phyloP scores from a whole-genome alignment of 306 rosid species.

The Ormosia emarginata region DNA sequence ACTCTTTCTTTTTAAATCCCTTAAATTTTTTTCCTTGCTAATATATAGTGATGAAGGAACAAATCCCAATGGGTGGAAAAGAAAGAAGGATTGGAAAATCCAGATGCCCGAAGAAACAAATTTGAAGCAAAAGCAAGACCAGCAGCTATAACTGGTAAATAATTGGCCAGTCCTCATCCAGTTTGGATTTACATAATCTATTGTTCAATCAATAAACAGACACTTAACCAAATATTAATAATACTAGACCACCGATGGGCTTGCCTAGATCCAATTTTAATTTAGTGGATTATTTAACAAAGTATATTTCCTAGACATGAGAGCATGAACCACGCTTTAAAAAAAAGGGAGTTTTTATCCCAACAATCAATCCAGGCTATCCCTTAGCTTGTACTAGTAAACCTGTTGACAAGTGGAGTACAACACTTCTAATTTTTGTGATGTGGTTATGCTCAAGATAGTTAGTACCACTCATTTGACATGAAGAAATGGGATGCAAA shows the following conservation, averaged over 20 bases:
- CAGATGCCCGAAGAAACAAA: not conserved
- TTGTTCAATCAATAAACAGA: not conserved
- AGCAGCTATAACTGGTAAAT: not conserved
- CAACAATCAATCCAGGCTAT: not conserved
- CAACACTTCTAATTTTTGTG: not conserved
- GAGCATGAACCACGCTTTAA: not conserved
- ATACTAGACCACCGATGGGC: not conserved
- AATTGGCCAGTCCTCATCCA: not conserved
- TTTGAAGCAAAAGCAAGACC: not conserved
- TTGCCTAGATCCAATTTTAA: not conserved
- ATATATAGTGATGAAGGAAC: too few species aligned
- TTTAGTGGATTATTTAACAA: not conserved
- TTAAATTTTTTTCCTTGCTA: too few species aligned
- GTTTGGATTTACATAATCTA: not conserved
- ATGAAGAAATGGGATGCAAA: not conserved
- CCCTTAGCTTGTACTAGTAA: not conserved
- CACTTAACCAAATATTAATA: not conserved
- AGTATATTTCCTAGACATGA: not conserved
- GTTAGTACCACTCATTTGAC: not conserved
- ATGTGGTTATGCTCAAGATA: not conserved
- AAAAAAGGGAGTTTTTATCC: not conserved
- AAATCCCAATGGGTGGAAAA: too few species aligned
- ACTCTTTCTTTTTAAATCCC: too few species aligned
- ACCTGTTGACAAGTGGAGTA: not conserved
- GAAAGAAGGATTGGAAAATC: not conserved